Conservation (phyloP, 805 yeast genomes). For the Sugiyamaella americana region DNA sequence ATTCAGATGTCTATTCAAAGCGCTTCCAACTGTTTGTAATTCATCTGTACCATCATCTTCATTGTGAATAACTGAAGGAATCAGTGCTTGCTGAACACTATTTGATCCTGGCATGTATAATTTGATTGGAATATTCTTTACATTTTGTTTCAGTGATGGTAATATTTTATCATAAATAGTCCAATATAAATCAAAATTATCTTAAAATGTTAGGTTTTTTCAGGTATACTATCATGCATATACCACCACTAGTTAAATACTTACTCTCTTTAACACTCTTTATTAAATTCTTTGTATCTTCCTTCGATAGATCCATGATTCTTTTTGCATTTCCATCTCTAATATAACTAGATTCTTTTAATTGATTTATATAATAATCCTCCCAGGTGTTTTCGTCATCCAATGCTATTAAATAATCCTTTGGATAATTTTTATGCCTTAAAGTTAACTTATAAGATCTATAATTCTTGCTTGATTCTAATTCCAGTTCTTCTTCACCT, state of each 20-base stretch:
- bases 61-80: constrained; percentile 10
- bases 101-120: constrained; percentile 34
- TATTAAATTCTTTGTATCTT: constrained; percentile 56
- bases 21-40: constrained; percentile 35
- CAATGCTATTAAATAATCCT: constrained; percentile 39
- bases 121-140: constrained; percentile 30
- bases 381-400: constrained; percentile 32
- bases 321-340: constrained; percentile 71
- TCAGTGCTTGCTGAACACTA: constrained; percentile 33
- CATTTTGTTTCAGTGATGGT: constrained; percentile 15
- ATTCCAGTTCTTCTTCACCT: constrained; percentile 6
- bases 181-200: constrained; percentile 27
- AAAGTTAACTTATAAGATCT: constrained; percentile 45
- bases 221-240: too few relatives aligned
- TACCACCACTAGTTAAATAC: too few relatives aligned
- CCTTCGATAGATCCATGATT: constrained; percentile 69
- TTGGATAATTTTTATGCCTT: constrained; percentile 40
- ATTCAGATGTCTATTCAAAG: constrained; percentile 39
- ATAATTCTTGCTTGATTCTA: background rate
- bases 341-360: constrained; percentile 77
- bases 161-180: constrained; percentile 21
- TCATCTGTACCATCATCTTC: constrained; percentile 1
- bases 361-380: constrained; percentile 63
- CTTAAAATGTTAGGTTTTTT: too few relatives aligned
- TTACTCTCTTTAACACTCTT: constrained; percentile 33